Percentiles rank a stretch among this genome's conserved stretches.
Conservation (phyloP, 805 yeast genomes). For the Blastobotrys attinorum region DNA sequence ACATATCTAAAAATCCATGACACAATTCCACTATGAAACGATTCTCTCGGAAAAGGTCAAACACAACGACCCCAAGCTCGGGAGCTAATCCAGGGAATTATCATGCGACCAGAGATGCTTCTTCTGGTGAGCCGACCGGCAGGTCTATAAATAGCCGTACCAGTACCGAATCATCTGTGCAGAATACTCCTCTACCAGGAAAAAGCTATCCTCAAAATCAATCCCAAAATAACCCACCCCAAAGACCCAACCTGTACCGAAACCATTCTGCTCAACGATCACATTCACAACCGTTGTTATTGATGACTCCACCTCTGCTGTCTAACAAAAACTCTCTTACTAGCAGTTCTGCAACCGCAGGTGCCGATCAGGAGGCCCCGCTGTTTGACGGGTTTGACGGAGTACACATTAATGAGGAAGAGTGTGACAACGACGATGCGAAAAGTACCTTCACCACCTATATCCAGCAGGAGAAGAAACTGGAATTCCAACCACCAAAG, state of each 20-base stretch:
- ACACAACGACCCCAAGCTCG: no score
- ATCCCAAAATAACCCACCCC: no score
- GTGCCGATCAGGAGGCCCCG: conserved; percentile 2
- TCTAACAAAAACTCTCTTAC: conserved; percentile 3
- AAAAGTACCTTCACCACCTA: neutral
- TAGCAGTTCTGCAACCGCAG: conserved; percentile 1
- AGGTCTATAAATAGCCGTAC: no score
- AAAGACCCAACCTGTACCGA: neutral
- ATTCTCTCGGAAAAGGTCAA: no score
- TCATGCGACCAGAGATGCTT: no score
- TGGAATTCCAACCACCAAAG: neutral
- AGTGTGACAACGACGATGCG: neutral
- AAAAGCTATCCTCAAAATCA: no score
- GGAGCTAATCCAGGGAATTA: no score
- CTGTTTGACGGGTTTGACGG: conserved; percentile 19
- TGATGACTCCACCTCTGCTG: conserved; percentile 13
- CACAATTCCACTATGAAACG: no score
- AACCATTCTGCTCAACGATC: neutral
- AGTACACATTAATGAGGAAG: conserved; percentile 12
- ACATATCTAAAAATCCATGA: no score
- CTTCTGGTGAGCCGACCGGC: no score
- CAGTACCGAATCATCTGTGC: no score
- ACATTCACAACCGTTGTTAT: conserved; percentile 3
- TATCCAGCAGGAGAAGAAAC: neutral
- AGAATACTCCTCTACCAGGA: no score